Percentiles rank a stretch among this genome's conserved stretches.
These are phyloP conservation scores for Umbilicus rupestris DNA, from an alignment of 164 flowering plant species.

Conservation along the genomic window DNA sequence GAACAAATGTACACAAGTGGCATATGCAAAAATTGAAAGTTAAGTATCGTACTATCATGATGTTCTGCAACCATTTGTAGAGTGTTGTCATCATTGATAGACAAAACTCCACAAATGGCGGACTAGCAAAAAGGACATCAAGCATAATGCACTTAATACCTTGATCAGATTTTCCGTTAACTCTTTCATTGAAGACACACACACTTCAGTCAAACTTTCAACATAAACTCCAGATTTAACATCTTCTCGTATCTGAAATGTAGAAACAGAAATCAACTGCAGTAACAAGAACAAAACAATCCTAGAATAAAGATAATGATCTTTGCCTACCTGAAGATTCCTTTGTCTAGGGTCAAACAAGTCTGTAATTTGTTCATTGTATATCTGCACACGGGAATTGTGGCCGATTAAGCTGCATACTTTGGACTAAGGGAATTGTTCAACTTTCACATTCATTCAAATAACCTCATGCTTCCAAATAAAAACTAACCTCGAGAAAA, in stretches of 20 bases:
- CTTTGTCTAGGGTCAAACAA: conserved; percentile 72
- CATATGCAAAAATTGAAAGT: background rate
- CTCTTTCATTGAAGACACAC: conserved; percentile 59
- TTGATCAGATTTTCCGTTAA: conserved; percentile 58
- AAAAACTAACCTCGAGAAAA: conserved; percentile 81
- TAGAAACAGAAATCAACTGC: background rate
- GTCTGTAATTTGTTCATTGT: conserved; percentile 98
- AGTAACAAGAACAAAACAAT: background rate
- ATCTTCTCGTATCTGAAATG: conserved; percentile 79
- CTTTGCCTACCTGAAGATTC: conserved; percentile 72
- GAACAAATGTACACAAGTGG: conserved; percentile 10
- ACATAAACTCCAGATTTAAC: conserved; percentile 94
- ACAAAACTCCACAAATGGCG: background rate
- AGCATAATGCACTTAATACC: conserved; percentile 41
- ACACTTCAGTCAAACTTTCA: conserved; percentile 78
- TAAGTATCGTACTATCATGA: no score
- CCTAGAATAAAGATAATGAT: background rate
- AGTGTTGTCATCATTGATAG: background rate
- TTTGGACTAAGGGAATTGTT: background rate
- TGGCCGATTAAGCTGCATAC: background rate
- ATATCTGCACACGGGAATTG: conserved; percentile 43
- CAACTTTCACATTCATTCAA: background rate
- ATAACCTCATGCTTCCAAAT: no score
- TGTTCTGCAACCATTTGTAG: no score
- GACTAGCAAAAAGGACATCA: background rate